These are phyloP conservation scores for Spirogloea muscicola DNA, from an alignment of 139 green algal genomes.

Conservation along the genomic window DNA sequence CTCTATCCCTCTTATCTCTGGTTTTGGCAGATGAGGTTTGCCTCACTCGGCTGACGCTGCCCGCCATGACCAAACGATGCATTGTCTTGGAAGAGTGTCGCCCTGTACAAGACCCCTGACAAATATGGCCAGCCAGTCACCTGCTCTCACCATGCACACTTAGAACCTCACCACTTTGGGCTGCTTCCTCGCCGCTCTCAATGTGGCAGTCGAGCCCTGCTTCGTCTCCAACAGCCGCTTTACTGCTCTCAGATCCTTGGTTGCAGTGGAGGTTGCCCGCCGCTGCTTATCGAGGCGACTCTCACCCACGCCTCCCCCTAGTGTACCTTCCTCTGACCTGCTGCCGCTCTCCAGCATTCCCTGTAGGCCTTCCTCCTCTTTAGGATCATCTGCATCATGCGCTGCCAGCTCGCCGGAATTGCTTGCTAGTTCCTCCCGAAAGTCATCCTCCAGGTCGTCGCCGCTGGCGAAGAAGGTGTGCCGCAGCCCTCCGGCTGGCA, in stretches of 20 bases:
- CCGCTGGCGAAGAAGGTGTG: conserved; percentile 22
- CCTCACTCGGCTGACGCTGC: not conserved
- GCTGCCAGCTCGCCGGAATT: not conserved
- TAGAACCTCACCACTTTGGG: no score
- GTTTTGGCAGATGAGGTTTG: not conserved
- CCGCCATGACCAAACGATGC: not conserved
- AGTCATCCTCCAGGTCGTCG: conserved; percentile 26
- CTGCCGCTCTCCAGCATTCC: no score
- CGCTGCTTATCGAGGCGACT: not conserved
- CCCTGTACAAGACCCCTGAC: not conserved
- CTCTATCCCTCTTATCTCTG: conserved; percentile 1
- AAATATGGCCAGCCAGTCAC: not conserved
- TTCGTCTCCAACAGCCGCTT: no score
- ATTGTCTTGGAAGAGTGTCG: not conserved
- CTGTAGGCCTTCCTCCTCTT: no score
- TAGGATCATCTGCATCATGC: no score
- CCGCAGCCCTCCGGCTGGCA: no score
- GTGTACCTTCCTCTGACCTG: not conserved
- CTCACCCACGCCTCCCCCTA: not conserved
- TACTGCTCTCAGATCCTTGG: not conserved
- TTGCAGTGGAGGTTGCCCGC: not conserved
- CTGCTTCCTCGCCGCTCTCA: no score
- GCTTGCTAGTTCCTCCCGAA: not conserved
- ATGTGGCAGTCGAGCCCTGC: no score
- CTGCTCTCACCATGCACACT: not conserved